A percentile compares a stretch with the other conserved stretches of the same genome.
Evolutionary conservation across 306 rosid genomes (phyloP).

Genomic region (Citrullus mucosospermus): DNA sequence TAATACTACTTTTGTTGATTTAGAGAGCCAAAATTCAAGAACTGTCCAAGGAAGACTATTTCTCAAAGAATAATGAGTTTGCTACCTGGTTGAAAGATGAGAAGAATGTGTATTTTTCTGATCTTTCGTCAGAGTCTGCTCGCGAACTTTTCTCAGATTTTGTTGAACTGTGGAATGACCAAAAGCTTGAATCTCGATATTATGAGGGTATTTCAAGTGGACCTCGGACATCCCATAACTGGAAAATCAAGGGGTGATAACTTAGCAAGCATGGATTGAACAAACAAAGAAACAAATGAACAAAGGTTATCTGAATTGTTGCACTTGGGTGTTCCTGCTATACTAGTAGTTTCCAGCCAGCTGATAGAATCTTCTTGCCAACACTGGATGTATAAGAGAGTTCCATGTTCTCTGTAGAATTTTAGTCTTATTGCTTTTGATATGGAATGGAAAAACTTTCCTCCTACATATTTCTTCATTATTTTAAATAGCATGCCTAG

Average conservation of each 20-base stretch:
- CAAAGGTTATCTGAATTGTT: background rate
- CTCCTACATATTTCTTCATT: no score
- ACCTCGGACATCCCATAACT: constrained; percentile 69
- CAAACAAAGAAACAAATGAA: background rate
- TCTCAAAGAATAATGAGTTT: constrained; percentile 78
- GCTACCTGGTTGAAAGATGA: constrained; percentile 89
- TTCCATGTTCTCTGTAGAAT: background rate
- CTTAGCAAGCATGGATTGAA: background rate
- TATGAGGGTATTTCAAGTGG: constrained; percentile 70
- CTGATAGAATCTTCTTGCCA: background rate
- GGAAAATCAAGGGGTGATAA: constrained; percentile 46
- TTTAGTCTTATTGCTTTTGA: background rate
- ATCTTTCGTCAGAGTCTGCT: constrained; percentile 61
- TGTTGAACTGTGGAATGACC: constrained; percentile 61
- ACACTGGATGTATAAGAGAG: background rate
- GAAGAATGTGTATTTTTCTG: constrained; percentile 76
- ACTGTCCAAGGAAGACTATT: constrained; percentile 68
- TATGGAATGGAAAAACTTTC: background rate
- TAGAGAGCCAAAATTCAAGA: constrained; percentile 42
- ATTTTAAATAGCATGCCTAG: background rate
- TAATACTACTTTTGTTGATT: constrained; percentile 7
- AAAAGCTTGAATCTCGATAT: constrained; percentile 52
- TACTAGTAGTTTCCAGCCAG: background rate
- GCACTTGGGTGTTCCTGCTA: background rate
- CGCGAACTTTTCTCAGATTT: constrained; percentile 54